phyloP scores from a whole-genome alignment of 2,329 filamentous ascomycete species.

The Phialophora chinensis region DNA sequence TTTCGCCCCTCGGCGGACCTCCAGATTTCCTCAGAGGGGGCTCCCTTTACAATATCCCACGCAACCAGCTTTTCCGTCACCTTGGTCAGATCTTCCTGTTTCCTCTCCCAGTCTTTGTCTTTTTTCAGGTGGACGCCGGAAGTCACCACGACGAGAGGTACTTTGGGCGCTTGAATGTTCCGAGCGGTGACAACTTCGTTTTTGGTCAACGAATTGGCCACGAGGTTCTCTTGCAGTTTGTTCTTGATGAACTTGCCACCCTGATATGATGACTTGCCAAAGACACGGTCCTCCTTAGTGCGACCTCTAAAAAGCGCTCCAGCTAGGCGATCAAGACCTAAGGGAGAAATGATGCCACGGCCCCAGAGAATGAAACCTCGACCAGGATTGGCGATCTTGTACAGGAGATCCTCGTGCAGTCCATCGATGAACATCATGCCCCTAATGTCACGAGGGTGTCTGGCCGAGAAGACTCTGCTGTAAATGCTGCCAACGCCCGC shows the following conservation, averaged over 20 bases:
- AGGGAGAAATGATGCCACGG: conserved; percentile 81
- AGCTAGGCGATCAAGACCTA: conserved; percentile 79
- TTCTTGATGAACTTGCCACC: conserved; percentile 84
- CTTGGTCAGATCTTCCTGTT: conserved; percentile 81
- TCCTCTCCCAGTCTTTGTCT: conserved; percentile 76
- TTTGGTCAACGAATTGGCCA: conserved; percentile 81
- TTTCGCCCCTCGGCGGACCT: conserved; percentile 71
- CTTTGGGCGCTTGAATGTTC: conserved; percentile 77
- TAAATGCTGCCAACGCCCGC: conserved; percentile 88
- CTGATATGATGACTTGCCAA: conserved; percentile 79
- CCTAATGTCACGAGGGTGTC: conserved; percentile 74
- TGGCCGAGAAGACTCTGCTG: conserved; percentile 85
- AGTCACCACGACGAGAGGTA: conserved; percentile 79
- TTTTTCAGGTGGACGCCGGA: conserved; percentile 73
- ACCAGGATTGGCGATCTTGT: conserved; percentile 67
- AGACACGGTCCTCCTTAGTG: conserved; percentile 80
- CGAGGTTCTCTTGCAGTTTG: conserved; percentile 88
- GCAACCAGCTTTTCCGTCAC: conserved; percentile 77
- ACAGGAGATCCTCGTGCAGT: conserved; percentile 83
- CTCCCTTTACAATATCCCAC: conserved; percentile 87
- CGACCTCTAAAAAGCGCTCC: conserved; percentile 84
- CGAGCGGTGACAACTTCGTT: conserved; percentile 80
- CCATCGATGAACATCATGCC: conserved; percentile 87
- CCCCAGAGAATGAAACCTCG: conserved; percentile 87
- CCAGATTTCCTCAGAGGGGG: conserved; percentile 84